Percentiles rank a stretch among this genome's conserved stretches.
Evolutionary conservation across 495 filamentous ascomycete species (phyloP).

Genomic region (Tuber aestivum): DNA sequence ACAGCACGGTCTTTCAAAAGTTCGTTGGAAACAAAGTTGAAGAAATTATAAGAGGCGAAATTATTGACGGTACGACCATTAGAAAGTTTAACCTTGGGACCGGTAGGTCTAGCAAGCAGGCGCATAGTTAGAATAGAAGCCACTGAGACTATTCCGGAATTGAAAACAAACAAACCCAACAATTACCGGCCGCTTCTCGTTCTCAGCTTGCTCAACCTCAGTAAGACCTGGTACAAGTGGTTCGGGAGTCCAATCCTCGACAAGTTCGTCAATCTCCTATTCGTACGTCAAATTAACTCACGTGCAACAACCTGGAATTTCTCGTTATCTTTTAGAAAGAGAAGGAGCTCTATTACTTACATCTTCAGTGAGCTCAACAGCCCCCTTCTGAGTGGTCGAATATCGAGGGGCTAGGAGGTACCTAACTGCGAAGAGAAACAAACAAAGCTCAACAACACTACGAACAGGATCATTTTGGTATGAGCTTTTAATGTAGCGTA

Average conservation of each 20-base stretch:
- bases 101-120: constrained; percentile 60
- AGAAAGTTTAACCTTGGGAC: constrained; percentile 79
- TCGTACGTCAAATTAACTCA: constrained; percentile 10
- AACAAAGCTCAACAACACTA: constrained; percentile 84
- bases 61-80: constrained; percentile 88
- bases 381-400: constrained; percentile 75
- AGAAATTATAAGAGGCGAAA: constrained; percentile 90
- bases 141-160: constrained; percentile 22
- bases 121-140: not conserved
- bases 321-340: not conserved
- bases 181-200: constrained; percentile 78
- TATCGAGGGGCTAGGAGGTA: constrained; percentile 90
- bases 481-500: constrained; percentile 90
- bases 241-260: constrained; percentile 95
- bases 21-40: constrained; percentile 90
- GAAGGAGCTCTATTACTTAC: constrained; percentile 42
- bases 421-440: constrained; percentile 90
- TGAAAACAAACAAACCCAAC: constrained; percentile 56
- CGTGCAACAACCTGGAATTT: not conserved
- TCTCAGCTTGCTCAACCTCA: constrained; percentile 68
- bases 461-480: constrained; percentile 96
- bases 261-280: constrained; percentile 90
- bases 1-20: constrained; percentile 90
- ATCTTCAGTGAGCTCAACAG: constrained; percentile 82
- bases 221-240: constrained; percentile 72